phyloP scores from a whole-genome alignment of 306 rosid genomes.

The Carpinus fangiana region DNA sequence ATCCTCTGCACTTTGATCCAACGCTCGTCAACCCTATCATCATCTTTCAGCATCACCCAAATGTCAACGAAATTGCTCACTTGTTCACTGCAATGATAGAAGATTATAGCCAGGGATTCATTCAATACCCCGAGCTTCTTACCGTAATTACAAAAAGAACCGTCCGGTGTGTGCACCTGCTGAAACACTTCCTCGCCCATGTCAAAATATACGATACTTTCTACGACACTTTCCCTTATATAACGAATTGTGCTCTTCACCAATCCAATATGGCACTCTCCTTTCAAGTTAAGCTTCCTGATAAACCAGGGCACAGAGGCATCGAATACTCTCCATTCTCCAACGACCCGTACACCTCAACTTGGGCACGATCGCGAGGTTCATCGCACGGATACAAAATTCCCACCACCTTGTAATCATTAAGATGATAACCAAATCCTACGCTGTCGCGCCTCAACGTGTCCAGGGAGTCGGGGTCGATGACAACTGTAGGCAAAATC shows the following conservation, averaged over 20 bases:
- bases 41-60: too few relatives aligned
- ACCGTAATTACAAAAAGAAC: neutral
- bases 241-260: too few relatives aligned
- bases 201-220: constrained; percentile 5
- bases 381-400: neutral
- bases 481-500: too few relatives aligned
- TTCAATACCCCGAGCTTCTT: neutral
- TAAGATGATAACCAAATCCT: neutral
- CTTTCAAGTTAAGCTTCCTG: neutral
- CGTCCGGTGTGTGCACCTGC: neutral
- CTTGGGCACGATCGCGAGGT: neutral
- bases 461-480: too few relatives aligned
- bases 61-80: too few relatives aligned
- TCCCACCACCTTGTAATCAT: constrained; percentile 8
- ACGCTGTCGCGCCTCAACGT: too few relatives aligned
- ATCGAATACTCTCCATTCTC: constrained; percentile 10
- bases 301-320: neutral
- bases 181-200: constrained; percentile 2
- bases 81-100: neutral
- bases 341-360: neutral
- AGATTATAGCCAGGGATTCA: neutral
- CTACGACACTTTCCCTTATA: neutral
- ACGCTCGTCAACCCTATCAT: too few relatives aligned
- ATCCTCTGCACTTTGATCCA: too few relatives aligned
- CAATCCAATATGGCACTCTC: constrained; percentile 14